Conservation (phyloP, 352 stramenopile genomes). For the Albugo laibachii region DNA sequence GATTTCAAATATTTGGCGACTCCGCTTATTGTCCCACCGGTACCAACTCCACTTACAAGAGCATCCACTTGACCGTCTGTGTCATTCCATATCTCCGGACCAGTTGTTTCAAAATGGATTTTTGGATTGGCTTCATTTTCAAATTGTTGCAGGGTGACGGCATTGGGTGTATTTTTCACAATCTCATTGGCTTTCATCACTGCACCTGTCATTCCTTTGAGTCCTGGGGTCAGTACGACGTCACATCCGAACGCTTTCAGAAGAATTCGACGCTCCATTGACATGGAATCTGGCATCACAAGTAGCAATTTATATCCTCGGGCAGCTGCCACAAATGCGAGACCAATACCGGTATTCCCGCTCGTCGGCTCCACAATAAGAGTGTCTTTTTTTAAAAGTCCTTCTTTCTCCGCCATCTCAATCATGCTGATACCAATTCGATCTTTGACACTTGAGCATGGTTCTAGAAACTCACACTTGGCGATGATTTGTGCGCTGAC, state of each 20-base stretch:
- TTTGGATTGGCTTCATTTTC: slow-evolving; percentile 94
- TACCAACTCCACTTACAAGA: slow-evolving; percentile 79
- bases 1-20: slow-evolving; percentile 75
- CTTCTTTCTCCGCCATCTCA: slow-evolving; percentile 40
- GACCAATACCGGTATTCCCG: slow-evolving; percentile 89
- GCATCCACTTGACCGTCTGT: slow-evolving; percentile 75
- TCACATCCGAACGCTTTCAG: slow-evolving; percentile 86
- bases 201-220: slow-evolving; percentile 58
- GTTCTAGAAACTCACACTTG: slow-evolving; percentile 82
- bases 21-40: slow-evolving; percentile 73
- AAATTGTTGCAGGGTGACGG: slow-evolving; percentile 85
- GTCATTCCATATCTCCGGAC: slow-evolving; percentile 74
- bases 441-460: slow-evolving; percentile 74
- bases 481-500: slow-evolving; percentile 72
- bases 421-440: slow-evolving; percentile 79
- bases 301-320: slow-evolving; percentile 85
- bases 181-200: slow-evolving; percentile 64
- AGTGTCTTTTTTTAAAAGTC: slow-evolving; percentile 45
- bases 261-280: slow-evolving; percentile 89
- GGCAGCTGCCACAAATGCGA: slow-evolving; percentile 82
- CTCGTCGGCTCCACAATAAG: slow-evolving; percentile 87
- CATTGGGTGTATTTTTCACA: slow-evolving; percentile 48
- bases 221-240: slow-evolving; percentile 83
- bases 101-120: slow-evolving; percentile 80
- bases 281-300: slow-evolving; percentile 92